These are phyloP conservation scores for Stevia rebaudiana DNA, from an alignment of 140 eudicot genomes.

Conservation along the genomic window DNA sequence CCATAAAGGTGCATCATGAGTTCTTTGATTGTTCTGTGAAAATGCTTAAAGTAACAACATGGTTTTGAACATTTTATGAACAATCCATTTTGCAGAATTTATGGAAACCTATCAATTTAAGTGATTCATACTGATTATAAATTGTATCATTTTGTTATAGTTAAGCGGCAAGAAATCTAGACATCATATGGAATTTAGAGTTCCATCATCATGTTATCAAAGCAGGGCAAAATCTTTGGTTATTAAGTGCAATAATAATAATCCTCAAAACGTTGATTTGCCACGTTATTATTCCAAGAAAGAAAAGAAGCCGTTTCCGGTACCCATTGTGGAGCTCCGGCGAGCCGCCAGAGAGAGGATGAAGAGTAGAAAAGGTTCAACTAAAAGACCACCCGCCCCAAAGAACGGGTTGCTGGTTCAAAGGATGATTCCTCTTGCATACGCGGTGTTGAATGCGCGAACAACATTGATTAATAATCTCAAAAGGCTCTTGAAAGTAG, in stretches of 20 bases:
- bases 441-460: constrained; percentile 68
- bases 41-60: background rate
- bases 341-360: constrained; percentile 88
- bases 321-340: constrained; percentile 82
- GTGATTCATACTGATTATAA: background rate
- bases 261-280: constrained; percentile 90
- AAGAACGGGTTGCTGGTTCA: constrained; percentile 69
- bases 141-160: constrained; percentile 31
- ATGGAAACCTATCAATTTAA: background rate
- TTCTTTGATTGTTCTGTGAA: background rate
- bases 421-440: constrained; percentile 75
- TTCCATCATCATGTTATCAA: constrained; percentile 15
- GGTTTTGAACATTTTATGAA: background rate
- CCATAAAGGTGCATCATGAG: constrained; percentile 33
- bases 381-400: constrained; percentile 70
- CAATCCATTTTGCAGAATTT: background rate
- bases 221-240: constrained; percentile 28
- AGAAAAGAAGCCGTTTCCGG: constrained; percentile 88
- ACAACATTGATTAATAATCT: constrained; percentile 69
- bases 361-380: constrained; percentile 60
- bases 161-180: constrained; percentile 29
- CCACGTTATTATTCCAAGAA: constrained; percentile 71
- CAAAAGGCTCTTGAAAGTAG: constrained; percentile 67
- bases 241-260: constrained; percentile 45
- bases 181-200: constrained; percentile 24